Evolutionary conservation across 148 eudicot species (phyloP).

Genomic region (Spergularia bocconei): DNA sequence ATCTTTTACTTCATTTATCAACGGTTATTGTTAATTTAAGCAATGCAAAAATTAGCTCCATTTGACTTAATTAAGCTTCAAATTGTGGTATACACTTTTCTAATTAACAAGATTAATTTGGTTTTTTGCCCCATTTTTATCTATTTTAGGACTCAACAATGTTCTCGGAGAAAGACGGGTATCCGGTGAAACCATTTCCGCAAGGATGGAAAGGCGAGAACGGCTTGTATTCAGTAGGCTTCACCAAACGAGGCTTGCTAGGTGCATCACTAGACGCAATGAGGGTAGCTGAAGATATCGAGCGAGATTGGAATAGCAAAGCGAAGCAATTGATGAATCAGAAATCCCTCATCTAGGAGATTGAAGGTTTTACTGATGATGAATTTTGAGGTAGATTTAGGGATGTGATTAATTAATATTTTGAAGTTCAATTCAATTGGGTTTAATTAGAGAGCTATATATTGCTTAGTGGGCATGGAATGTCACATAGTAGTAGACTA

Average conservation of each 20-base stretch:
- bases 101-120: no score
- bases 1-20: not conserved
- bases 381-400: not conserved
- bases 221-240: constrained; percentile 68
- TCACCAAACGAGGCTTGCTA: constrained; percentile 62
- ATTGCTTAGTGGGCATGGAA: not conserved
- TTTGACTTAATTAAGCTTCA: no score
- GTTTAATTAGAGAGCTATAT: not conserved
- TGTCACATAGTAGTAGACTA: not conserved
- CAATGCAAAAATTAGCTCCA: no score
- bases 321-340: constrained; percentile 24
- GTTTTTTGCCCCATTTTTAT: no score
- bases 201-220: constrained; percentile 81
- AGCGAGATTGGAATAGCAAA: constrained; percentile 38
- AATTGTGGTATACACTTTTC: no score
- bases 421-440: not conserved
- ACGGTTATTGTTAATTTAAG: no score
- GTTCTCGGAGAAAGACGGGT: constrained; percentile 62
- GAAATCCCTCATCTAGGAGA: constrained; percentile 5
- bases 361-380: not conserved
- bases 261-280: constrained; percentile 63
- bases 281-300: constrained; percentile 62
- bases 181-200: constrained; percentile 58
- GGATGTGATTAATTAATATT: not conserved
- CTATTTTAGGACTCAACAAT: constrained; percentile 47